Base-by-base conservation (phyloP, 2,329 filamentous ascomycete species). In the Periconia digitata region DNA sequence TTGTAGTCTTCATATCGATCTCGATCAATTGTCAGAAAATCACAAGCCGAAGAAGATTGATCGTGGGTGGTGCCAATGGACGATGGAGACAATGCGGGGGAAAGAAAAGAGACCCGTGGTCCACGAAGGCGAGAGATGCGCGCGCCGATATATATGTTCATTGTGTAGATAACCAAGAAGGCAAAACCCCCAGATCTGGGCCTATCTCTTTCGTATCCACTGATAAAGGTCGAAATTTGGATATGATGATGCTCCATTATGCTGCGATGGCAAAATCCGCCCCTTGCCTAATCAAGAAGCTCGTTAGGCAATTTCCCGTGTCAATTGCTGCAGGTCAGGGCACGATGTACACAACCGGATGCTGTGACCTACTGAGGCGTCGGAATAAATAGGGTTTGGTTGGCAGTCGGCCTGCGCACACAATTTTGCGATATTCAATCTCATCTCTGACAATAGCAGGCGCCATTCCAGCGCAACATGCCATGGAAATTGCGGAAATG, bases 1-100 rank as follows among this genome's bases (percentile, higher is more conserved):
- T 52, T 54, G 61, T 54, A 44, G 60, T 59, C 55, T 56, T 69
- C 66, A 69, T 69, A 37, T 56, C 51, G 43, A 34, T 8, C 16
- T 20, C 10, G 3, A 12, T 21, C 12, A 39, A 40, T 21, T 32
- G 6, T 10, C 17, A n/a, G 16, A n/a, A 17, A 43, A 43, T 16
- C 13, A 36, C n/a, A 8, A 15, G 36, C 18, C 12, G 36, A 7
- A 8, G 36, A 6, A 6, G 36, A 6, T 22, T 3, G 20, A 41
- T 8, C 16, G 20, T 10, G n/a, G 18, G 17, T 7, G n/a, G 39
- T 41, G 22, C 10, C 24, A 17, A 22, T 20, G 22, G n/a, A 32
- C n/a, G 41, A 22, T 18, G 29, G 17, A n/a, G 22, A 16, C 27
- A 13, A 20, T 10, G 21, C 15, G 21, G 27, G 27, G n/a, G 41